These are phyloP conservation scores for Phyllostachys edulis DNA, from an alignment of 176 grass and related monocot genomes.

Conservation along the genomic window DNA sequence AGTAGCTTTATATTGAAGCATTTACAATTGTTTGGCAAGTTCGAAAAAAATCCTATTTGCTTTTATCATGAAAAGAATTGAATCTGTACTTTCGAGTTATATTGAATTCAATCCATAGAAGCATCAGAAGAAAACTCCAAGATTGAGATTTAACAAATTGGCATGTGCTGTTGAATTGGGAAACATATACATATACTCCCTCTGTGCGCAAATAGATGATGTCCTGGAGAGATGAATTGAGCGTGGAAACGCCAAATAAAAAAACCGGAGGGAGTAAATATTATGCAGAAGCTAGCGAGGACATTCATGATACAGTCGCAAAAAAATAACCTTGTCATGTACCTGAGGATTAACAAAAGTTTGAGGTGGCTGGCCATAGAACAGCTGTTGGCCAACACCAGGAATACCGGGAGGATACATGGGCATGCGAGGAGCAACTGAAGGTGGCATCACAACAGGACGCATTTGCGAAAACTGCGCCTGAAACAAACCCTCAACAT, in stretches of 20 bases:
- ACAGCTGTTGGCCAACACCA: conserved; percentile 61
- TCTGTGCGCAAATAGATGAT: no score
- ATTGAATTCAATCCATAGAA: not conserved
- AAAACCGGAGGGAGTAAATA: no score
- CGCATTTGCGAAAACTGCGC: conserved; percentile 67
- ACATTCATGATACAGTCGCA: not conserved
- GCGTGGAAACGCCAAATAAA: no score
- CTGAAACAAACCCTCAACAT: conserved; percentile 28
- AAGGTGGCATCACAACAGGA: conserved; percentile 57
- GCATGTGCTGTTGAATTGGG: not conserved
- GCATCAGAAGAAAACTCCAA: not conserved
- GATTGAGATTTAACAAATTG: not conserved
- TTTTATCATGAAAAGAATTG: not conserved
- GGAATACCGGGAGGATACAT: conserved; percentile 72
- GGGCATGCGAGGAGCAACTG: conserved; percentile 59
- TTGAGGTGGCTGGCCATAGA: conserved; percentile 75
- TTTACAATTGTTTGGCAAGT: not conserved
- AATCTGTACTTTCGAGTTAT: not conserved
- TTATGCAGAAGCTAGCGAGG: no score
- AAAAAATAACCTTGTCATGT: not conserved
- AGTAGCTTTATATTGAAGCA: not conserved
- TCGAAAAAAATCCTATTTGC: not conserved
- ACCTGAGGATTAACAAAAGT: conserved; percentile 72
- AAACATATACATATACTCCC: no score
- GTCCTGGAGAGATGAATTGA: no score